Conservation (phyloP, 176 grass and related monocot species). For the Echinochloa phyllopogon region DNA sequence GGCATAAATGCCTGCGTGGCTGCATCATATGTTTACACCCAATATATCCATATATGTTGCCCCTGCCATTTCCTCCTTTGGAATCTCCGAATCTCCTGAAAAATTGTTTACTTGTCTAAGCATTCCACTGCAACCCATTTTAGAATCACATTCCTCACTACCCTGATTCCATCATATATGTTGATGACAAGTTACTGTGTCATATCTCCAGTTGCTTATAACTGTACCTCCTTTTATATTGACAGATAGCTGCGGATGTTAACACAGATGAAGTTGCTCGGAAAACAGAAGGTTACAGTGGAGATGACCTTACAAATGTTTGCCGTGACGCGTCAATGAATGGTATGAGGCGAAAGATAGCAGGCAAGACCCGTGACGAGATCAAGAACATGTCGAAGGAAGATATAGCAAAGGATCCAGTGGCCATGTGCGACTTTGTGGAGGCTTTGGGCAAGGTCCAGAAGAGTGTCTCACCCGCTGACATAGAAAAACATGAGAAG, state of each 20-base stretch:
- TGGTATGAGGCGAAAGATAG: constrained; percentile 95
- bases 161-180: background rate
- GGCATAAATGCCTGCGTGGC: background rate
- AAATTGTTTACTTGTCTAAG: background rate
- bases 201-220: constrained; percentile 2
- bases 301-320: constrained; percentile 93
- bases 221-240: constrained; percentile 7
- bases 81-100: constrained; percentile 10
- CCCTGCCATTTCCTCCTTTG: background rate
- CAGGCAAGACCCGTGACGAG: constrained; percentile 90
- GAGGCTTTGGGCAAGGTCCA: constrained; percentile 85
- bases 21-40: background rate
- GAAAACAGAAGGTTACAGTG: constrained; percentile 88
- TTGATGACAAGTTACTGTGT: constrained; percentile 10
- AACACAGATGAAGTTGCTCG: constrained; percentile 78
- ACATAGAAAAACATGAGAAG: constrained; percentile 93
- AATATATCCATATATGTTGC: background rate
- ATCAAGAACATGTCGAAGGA: constrained; percentile 94
- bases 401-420: constrained; percentile 89
- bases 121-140: background rate
- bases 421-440: constrained; percentile 91
- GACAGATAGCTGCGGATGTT: constrained; percentile 74
- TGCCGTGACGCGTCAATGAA: constrained; percentile 97
- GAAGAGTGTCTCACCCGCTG: constrained; percentile 81
- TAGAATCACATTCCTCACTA: background rate